Evolutionary conservation across 2,329 filamentous ascomycete genomes (phyloP), one percentile per base, ranked within the genome.

Genomic region (Helicocarpus griseus): DNA sequence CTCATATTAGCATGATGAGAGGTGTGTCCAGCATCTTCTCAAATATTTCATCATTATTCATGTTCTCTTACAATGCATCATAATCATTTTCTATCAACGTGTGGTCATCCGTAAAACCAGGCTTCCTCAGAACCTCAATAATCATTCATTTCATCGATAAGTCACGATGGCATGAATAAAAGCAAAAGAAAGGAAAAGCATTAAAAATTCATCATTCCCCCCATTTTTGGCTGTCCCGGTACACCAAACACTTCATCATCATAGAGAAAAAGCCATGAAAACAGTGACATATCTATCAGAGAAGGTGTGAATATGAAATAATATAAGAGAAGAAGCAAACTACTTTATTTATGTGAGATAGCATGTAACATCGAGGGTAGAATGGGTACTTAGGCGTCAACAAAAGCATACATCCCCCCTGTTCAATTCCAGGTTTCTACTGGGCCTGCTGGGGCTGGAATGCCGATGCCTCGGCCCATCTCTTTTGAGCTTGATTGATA

Each of bases 401-500:
- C 6, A 31, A 19, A 7, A 19, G 13, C n/a, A n/a, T n/a, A 36
- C 31, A 6, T 47, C 17, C 1, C 11, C 5, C 17, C 2, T 22
- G 24, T 40, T 40, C 19, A 22, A 2, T 41, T 49, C 14, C n/a
- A 6, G n/a, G 9, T 21, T 40, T 49, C 24, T 49, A 29, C 14
- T 38, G 45, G 21, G 36, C 22, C 19, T 45, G 39, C n/a, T 45
- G 26, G 2, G 29, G 11, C 38, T 45, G 49, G 48, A 73, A 73
- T 4, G 64, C 58, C 14, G 67, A 68, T 43, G 69, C 68, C 56
- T 72, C 65, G 4, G 63, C 62, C 69, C 69, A 73, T 57, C 65
- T 69, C 55, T 63, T 64, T 54, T 57, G 63, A 6, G 70, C 69
- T 56, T 68, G 70, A 47, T 67, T 53, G 4, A 61, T 60, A 51